Evolutionary conservation across 352 stramenopile species (phyloP), one percentile per base, ranked within the genome.

Genomic region (Globisporangium okanoganense): DNA sequence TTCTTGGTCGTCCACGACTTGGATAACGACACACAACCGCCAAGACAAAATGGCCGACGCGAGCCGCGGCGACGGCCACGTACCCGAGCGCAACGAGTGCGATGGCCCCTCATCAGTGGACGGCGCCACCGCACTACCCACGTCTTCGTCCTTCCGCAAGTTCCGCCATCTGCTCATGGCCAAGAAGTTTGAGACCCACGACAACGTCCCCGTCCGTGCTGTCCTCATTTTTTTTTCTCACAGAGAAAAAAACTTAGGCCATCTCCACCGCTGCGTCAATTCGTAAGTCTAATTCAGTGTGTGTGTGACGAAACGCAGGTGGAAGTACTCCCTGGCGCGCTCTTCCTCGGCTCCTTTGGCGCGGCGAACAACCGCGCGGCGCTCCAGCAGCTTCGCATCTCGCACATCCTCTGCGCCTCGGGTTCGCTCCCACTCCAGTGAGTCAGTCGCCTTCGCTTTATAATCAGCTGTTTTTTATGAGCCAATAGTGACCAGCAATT

Each of bases 331-430:
- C 59, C 79, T 0, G 16, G 10, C 33, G 69, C 69, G 6, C 60
- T 94, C 8, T 92, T 79, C 64, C 79, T 94, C 47, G 83, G 85
- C 6, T 88, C 81, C 1, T 87, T 86, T 31, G 83, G 80, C 27
- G 73, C 79, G 5, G 82, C 80, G 0, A 73, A 62, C 50, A 90
- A 92, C 66, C 69, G 67, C 2, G 31, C 66, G 36, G 75, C 62
- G 10, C 67, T 94, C 7, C 45, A 73, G 24, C 43, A 44, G 29
- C 49, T 65, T 2, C 65, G 67, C 8, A 79, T 94, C 60, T 80
- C 78, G 5, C 78, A 92, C 45, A 67, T 92, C 10, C 36, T 94
- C 9, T 85, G 76, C 58, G 74, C 87, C 44, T 80, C 79, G 1
- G 47, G 66, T 12, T 65, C 61, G 22, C 64, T 91, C 16, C 52